Evolutionary conservation across 768 basidiomycete species (phyloP).

Genomic region (Rubroboletus satanas): DNA sequence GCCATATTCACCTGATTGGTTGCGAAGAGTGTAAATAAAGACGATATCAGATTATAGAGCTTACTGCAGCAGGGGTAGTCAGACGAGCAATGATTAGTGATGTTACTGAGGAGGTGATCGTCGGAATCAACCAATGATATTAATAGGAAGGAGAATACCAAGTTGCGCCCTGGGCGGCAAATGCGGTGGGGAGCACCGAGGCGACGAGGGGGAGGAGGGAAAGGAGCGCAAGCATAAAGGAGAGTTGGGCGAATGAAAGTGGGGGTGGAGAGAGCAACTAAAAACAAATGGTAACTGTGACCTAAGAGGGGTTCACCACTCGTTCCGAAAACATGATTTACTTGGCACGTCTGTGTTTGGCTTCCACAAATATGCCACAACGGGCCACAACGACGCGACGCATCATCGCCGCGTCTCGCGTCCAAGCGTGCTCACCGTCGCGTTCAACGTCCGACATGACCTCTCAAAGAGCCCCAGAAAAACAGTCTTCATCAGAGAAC

Average conservation of each 20-base stretch:
- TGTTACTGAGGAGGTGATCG: conserved; percentile 29
- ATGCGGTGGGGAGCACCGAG: conserved; percentile 11
- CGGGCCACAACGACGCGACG: conserved; percentile 11
- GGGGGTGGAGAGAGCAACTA: background rate
- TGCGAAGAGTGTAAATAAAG: background rate
- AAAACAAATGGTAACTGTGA: background rate
- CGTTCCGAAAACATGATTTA: background rate
- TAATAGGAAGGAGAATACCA: conserved; percentile 14
- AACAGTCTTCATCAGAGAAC: conserved; percentile 39
- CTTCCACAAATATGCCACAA: conserved; percentile 20
- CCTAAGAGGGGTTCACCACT: background rate
- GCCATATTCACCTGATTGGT: conserved; percentile 45
- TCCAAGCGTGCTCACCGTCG: background rate
- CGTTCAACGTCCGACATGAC: conserved; percentile 15
- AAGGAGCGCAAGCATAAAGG: conserved; percentile 24
- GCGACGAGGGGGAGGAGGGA: conserved; percentile 16
- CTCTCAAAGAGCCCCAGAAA: conserved; percentile 25
- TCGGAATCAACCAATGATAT: background rate
- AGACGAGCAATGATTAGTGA: conserved; percentile 35
- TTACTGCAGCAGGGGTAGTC: conserved; percentile 44
- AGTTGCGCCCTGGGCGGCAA: conserved; percentile 26
- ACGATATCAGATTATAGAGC: conserved; percentile 6
- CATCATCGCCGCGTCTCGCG: background rate
- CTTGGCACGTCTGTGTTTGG: background rate
- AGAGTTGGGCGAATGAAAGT: conserved; percentile 15